phyloP scores from a whole-genome alignment of 371 early-diverging fungal genomes.

The Mortierella sp. region DNA sequence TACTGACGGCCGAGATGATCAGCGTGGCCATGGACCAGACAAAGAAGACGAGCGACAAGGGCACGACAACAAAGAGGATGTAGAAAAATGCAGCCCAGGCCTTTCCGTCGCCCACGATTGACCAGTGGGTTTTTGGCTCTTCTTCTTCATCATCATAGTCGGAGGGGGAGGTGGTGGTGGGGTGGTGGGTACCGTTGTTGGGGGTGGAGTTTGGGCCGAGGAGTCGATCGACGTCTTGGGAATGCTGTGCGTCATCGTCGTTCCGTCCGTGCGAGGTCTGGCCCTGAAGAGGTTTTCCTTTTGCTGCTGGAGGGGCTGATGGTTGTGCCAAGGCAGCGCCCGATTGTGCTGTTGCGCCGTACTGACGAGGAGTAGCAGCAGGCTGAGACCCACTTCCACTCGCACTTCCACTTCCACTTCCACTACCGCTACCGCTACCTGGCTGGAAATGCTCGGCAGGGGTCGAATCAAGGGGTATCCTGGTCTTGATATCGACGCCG shows the following conservation, averaged over 20 bases:
- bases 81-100: slow-evolving; percentile 38
- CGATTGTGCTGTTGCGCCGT: not conserved
- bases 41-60: slow-evolving; percentile 44
- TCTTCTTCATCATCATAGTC: slow-evolving; percentile 6
- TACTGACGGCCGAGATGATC: slow-evolving; percentile 15
- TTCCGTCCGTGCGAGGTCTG: slow-evolving; percentile 34
- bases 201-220: slow-evolving; percentile 12
- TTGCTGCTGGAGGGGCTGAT: too few relatives aligned
- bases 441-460: slow-evolving; percentile 31
- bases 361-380: slow-evolving; percentile 5
- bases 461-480: slow-evolving; percentile 49
- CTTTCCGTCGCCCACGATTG: slow-evolving; percentile 28
- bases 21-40: slow-evolving; percentile 35
- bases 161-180: too few relatives aligned
- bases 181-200: not conserved
- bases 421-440: slow-evolving; percentile 12
- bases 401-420: slow-evolving; percentile 13
- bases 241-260: slow-evolving; percentile 32
- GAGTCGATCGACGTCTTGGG: slow-evolving; percentile 40
- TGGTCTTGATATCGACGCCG: slow-evolving; percentile 46
- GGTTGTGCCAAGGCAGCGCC: slow-evolving; percentile 2
- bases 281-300: slow-evolving; percentile 20
- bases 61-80: slow-evolving; percentile 26
- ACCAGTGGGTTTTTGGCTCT: slow-evolving; percentile 31
- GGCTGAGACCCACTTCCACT: slow-evolving; percentile 4